Evolutionary conservation across 768 basidiomycete species (phyloP).

Genomic region (Hygrophorus russula): DNA sequence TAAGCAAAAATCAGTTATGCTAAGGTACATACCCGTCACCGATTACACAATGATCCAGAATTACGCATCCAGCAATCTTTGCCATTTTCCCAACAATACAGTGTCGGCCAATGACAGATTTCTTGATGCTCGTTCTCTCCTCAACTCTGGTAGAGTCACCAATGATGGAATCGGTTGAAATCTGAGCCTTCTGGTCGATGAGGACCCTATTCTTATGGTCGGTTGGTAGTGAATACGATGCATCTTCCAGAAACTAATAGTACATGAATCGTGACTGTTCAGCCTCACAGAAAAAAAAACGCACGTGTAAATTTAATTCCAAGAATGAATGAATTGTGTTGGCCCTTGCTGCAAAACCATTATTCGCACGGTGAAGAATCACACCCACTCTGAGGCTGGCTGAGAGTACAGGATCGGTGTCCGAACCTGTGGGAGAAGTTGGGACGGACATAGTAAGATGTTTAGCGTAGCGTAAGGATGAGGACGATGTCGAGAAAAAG

Average conservation of each 20-base stretch:
- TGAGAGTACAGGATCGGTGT: background rate
- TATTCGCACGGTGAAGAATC: constrained; percentile 39
- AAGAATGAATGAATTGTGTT: constrained; percentile 71
- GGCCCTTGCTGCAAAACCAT: constrained; percentile 54
- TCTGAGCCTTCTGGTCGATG: constrained; percentile 74
- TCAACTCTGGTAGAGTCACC: constrained; percentile 76
- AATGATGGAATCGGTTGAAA: constrained; percentile 72
- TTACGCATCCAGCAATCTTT: constrained; percentile 71
- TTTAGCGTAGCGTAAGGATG: constrained; percentile 10
- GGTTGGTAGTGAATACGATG: constrained; percentile 40
- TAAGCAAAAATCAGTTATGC: background rate
- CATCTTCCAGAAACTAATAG: background rate
- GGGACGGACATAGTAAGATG: constrained; percentile 27
- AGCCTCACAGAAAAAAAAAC: constrained; percentile 15
- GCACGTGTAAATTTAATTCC: constrained; percentile 71
- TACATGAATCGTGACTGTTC: background rate
- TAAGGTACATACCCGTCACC: constrained; percentile 57
- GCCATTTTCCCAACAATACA: constrained; percentile 77
- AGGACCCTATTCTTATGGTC: constrained; percentile 53
- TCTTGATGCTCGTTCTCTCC: constrained; percentile 73
- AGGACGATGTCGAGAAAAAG: background rate
- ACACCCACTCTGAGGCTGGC: constrained; percentile 56
- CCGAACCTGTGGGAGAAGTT: constrained; percentile 26
- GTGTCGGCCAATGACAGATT: constrained; percentile 69
- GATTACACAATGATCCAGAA: constrained; percentile 84